phyloP scores from a whole-genome alignment of 2,329 filamentous ascomycete genomes.

The Aspergillus thermomutatus region DNA sequence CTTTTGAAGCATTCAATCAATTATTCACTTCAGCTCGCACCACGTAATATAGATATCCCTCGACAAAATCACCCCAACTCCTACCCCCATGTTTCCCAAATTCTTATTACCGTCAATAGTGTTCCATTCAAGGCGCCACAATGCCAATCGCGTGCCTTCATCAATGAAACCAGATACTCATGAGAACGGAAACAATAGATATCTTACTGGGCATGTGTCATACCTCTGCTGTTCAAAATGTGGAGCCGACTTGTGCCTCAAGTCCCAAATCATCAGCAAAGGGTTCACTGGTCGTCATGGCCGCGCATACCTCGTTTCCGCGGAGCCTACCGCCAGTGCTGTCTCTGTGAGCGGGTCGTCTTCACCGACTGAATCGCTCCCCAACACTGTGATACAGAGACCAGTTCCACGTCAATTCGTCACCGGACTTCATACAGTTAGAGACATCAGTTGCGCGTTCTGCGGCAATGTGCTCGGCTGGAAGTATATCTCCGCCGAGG shows the following conservation, averaged over 20 bases:
- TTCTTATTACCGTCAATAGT: conserved; percentile 50
- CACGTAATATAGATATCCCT: background rate
- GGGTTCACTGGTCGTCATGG: conserved; percentile 64
- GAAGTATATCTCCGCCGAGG: conserved; percentile 63
- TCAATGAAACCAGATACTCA: background rate
- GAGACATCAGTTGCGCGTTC: conserved; percentile 55
- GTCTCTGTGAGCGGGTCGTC: conserved; percentile 26
- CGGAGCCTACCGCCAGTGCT: conserved; percentile 32
- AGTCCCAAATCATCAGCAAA: conserved; percentile 60
- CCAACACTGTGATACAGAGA: conserved; percentile 57
- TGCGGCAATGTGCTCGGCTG: conserved; percentile 59
- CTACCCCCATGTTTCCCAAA: conserved; percentile 43
- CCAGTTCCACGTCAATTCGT: conserved; percentile 58
- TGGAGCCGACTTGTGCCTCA: conserved; percentile 56
- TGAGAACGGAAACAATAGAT: conserved; percentile 24
- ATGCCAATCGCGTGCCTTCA: conserved; percentile 8
- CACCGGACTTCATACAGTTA: conserved; percentile 61
- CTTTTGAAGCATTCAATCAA: background rate
- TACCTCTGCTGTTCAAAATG: conserved; percentile 59
- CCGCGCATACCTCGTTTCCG: conserved; percentile 60
- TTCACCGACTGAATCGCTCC: conserved; percentile 42
- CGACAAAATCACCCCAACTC: background rate
- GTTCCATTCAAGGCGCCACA: conserved; percentile 38
- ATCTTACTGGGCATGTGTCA: conserved; percentile 48
- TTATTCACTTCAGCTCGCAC: background rate